Conservation (phyloP, 441 rosid species). For the Populus hybrid region DNA sequence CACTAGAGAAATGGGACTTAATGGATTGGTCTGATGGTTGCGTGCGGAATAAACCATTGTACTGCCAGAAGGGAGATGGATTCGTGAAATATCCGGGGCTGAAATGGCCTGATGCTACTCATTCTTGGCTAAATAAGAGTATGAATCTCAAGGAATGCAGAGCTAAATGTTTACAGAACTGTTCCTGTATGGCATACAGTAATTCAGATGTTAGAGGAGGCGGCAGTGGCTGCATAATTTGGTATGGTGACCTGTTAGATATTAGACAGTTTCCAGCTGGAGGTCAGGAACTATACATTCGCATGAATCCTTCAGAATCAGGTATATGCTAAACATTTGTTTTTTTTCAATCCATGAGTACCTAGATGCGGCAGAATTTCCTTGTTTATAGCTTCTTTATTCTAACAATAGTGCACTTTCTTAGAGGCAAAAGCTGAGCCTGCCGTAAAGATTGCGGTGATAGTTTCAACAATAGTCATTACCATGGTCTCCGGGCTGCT, state of each 20-base stretch:
- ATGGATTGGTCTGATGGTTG: slow-evolving; percentile 15
- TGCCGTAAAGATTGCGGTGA: slow-evolving; percentile 10
- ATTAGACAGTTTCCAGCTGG: slow-evolving; percentile 20
- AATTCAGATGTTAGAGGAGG: slow-evolving; percentile 13
- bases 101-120: slow-evolving; percentile 11
- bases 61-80: slow-evolving; percentile 11
- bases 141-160: slow-evolving; percentile 17
- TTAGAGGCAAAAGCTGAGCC: neutral
- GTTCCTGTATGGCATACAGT: slow-evolving; percentile 17
- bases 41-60: neutral
- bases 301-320: slow-evolving; percentile 27
- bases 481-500: slow-evolving; percentile 11
- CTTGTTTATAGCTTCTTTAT: neutral
- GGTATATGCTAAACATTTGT: slow-evolving; percentile 7
- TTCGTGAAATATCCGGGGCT: neutral
- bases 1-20: neutral
- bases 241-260: slow-evolving; percentile 28
- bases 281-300: slow-evolving; percentile 25
- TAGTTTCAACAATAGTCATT: neutral
- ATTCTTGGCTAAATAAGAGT: slow-evolving; percentile 5
- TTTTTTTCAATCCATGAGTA: neutral
- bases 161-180: slow-evolving; percentile 10
- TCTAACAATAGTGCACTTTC: neutral
- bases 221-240: slow-evolving; percentile 27
- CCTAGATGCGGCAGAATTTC: neutral